phyloP scores from a whole-genome alignment of 108 stramenopile species.

The Nitzschia palea region DNA sequence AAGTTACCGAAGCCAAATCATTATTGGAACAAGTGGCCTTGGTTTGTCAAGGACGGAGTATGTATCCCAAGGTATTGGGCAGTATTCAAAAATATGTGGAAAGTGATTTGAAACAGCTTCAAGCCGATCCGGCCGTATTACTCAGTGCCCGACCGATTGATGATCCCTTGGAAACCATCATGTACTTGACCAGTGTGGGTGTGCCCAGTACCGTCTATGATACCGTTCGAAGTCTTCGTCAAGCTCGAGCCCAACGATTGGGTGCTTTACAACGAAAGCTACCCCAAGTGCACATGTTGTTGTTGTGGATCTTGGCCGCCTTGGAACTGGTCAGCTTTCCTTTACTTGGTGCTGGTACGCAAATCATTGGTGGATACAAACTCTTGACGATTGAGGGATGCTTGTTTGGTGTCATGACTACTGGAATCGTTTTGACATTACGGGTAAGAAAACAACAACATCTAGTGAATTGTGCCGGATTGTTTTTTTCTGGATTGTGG shows the following conservation, averaged over 20 bases:
- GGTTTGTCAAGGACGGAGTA: slow-evolving; percentile 76
- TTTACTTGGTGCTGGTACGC: slow-evolving; percentile 81
- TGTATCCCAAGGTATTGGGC: slow-evolving; percentile 50
- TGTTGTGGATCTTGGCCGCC: slow-evolving; percentile 74
- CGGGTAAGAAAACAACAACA: slow-evolving; percentile 39
- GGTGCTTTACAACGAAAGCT: slow-evolving; percentile 83
- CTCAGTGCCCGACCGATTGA: slow-evolving; percentile 74
- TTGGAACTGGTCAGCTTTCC: slow-evolving; percentile 82
- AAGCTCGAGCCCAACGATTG: slow-evolving; percentile 77
- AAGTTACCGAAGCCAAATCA: slow-evolving; percentile 89
- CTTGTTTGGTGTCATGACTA: slow-evolving; percentile 83
- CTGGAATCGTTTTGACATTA: slow-evolving; percentile 77
- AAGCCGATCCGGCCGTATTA: slow-evolving; percentile 67
- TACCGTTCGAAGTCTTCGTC: slow-evolving; percentile 77
- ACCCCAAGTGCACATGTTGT: slow-evolving; percentile 67
- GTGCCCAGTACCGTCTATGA: slow-evolving; percentile 86
- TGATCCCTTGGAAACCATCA: slow-evolving; percentile 86
- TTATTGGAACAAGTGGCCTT: slow-evolving; percentile 87
- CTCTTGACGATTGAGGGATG: slow-evolving; percentile 79
- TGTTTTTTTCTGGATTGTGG: background rate
- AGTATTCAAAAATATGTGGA: slow-evolving; percentile 65
- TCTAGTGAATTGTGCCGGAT: background rate
- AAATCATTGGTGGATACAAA: slow-evolving; percentile 79
- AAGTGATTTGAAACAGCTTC: slow-evolving; percentile 60
- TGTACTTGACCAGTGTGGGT: slow-evolving; percentile 90